These are phyloP conservation scores for Colletotrichum zoysiae DNA, from an alignment of 2,329 filamentous ascomycete genomes.

Conservation along the genomic window DNA sequence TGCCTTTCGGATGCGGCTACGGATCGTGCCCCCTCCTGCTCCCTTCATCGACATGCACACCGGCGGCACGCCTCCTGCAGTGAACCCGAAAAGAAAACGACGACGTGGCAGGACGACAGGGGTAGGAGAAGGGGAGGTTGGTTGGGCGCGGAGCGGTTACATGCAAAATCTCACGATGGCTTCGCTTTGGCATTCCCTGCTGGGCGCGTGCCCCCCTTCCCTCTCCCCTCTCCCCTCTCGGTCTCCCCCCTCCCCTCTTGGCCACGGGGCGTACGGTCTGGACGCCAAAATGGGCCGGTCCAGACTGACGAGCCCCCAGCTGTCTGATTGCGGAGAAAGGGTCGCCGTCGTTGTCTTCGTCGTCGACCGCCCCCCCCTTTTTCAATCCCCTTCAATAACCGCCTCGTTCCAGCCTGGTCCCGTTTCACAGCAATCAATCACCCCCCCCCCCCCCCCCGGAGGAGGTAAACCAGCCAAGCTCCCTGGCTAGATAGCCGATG, in stretches of 20 bases:
- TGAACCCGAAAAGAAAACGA: constrained; percentile 25
- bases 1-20: neutral
- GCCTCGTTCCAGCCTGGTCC: neutral
- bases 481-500: too few species aligned
- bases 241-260: neutral
- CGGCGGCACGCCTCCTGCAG: constrained; percentile 7
- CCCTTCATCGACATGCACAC: neutral
- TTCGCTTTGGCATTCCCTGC: constrained; percentile 37
- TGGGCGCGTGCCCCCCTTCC: neutral
- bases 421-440: too few species aligned
- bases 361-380: too few species aligned
- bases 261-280: constrained; percentile 24
- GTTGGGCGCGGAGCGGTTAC: constrained; percentile 5
- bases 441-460: too few species aligned
- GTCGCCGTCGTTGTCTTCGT: neutral
- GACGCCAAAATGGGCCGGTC: constrained; percentile 33
- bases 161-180: constrained; percentile 38
- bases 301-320: constrained; percentile 32
- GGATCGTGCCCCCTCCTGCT: neutral
- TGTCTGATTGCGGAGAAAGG: constrained; percentile 32
- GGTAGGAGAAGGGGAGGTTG: neutral
- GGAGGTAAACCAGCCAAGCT: too few species aligned
- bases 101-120: constrained; percentile 31
- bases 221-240: too few species aligned
- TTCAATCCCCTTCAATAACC: neutral